Base-by-base conservation (phyloP, 441 rosid species). In the Gossypium davidsonii region DNA sequence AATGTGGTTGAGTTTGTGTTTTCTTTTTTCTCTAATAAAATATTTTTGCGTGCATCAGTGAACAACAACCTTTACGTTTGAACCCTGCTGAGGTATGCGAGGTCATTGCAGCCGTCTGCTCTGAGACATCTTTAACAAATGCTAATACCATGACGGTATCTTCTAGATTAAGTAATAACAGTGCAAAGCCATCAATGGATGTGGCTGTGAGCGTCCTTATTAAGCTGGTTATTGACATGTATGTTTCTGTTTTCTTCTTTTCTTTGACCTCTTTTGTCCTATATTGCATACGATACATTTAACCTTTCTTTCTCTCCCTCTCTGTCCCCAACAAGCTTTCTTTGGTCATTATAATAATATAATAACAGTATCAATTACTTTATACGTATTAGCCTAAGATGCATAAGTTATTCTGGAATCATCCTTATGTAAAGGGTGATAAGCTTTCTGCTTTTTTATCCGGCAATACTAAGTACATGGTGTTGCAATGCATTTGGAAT, bases 171-270 rank as follows among this genome's bases (percentile, higher is more conserved):
- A 89, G 79, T 73, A 90, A 91, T 78, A 90, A 71, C 81, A 83
- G 89, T 74, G 90, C 91, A 78, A 96, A 89, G 89, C 96, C 97
- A n/a, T 87, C 97, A 2, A 86, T 91, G 89, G 99, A 93, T 83
- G 97, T 91, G 79, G 98, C 97, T 73, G 92, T 93, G 79, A 96
- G 99, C 83, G 93, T 96, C 75, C 97, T 96, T 73, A 90, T 96
- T 73, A 96, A 96, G 81, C 97, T 96, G 79, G 89, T 96, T 71
- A 90, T 96, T 17, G 99, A 96, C 90, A 96, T 91, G 98, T 93
- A 93, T 74, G 96, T 84, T 79, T 39, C 52, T 53, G 10, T 28
- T 53, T 69, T 31, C 61, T 53, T 74, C 59, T 20, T 49, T 71
- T 65, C 4, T 37, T 75, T 49, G 69, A 44, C 76, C 73, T 55